phyloP scores from a whole-genome alignment of 1,284 basidiomycete species.

The Cystobasidium pallidum region DNA sequence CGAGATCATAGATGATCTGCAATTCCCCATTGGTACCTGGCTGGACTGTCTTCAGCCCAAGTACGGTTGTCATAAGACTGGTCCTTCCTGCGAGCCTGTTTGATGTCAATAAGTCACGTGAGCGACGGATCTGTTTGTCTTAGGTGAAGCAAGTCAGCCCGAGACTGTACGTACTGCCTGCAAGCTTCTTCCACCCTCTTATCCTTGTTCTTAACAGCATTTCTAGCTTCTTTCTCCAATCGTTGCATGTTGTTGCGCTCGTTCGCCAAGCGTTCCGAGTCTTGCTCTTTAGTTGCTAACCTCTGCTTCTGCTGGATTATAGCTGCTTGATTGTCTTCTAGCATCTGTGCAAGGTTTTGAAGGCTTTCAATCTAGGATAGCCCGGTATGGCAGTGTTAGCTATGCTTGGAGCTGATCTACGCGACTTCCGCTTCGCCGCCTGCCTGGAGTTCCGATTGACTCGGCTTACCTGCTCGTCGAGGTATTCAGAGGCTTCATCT shows the following conservation, averaged over 20 bases:
- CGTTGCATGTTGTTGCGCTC: slow-evolving; percentile 29
- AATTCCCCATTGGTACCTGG: slow-evolving; percentile 33
- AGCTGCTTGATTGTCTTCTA: slow-evolving; percentile 45
- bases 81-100: slow-evolving; percentile 40
- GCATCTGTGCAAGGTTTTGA: slow-evolving; percentile 47
- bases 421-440: slow-evolving; percentile 2
- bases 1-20: slow-evolving; percentile 24
- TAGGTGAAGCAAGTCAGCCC: neutral
- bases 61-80: slow-evolving; percentile 12
- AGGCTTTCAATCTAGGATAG: slow-evolving; percentile 46
- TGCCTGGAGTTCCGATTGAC: neutral
- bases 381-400: slow-evolving; percentile 23
- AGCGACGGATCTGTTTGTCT: neutral
- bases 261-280: slow-evolving; percentile 13
- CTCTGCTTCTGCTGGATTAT: slow-evolving; percentile 45
- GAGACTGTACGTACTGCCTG: slow-evolving; percentile 48
- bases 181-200: slow-evolving; percentile 50
- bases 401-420: slow-evolving; percentile 39
- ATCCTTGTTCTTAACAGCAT: slow-evolving; percentile 49
- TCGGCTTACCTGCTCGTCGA: slow-evolving; percentile 46
- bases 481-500: slow-evolving; percentile 45
- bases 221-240: slow-evolving; percentile 43
- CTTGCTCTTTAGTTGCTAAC: slow-evolving; percentile 20
- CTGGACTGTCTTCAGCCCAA: slow-evolving; percentile 33
- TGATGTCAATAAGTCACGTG: slow-evolving; percentile 15